phyloP scores from a whole-genome alignment of 2,329 filamentous ascomycete species.

The Fusarium praegraminearum region DNA sequence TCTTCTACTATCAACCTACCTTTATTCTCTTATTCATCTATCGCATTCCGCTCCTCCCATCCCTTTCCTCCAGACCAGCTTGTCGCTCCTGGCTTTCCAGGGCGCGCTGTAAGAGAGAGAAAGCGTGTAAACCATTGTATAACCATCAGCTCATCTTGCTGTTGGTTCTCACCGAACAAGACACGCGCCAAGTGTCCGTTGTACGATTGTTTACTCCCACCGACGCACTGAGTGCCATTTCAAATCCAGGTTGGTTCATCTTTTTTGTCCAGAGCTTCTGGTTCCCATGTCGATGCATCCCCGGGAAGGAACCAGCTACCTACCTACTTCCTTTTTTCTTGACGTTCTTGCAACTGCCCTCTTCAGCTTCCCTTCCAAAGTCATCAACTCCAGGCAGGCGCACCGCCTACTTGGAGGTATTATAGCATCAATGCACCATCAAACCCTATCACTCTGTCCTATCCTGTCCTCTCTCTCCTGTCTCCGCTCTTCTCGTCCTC shows the following conservation, averaged over 20 bases:
- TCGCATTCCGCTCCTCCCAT: constrained; percentile 31
- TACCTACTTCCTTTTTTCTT: constrained; percentile 7
- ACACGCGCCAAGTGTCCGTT: constrained; percentile 29
- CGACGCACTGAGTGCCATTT: constrained; percentile 23
- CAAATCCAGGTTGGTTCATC: constrained; percentile 43
- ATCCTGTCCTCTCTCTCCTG: constrained; percentile 9
- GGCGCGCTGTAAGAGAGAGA: constrained; percentile 47
- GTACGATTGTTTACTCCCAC: constrained; percentile 36
- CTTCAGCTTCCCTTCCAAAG: constrained; percentile 7
- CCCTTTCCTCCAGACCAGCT: constrained; percentile 40
- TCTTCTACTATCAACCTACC: constrained; percentile 13
- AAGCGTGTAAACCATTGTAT: constrained; percentile 34
- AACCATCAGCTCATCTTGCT: neutral
- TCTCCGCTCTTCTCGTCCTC: constrained; percentile 13
- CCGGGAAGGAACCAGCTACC: constrained; percentile 16
- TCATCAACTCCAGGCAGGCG: constrained; percentile 11
- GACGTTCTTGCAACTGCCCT: constrained; percentile 21
- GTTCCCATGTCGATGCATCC: constrained; percentile 10
- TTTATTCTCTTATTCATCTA: constrained; percentile 13
- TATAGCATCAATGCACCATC: constrained; percentile 17
- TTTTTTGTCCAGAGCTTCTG: constrained; percentile 36
- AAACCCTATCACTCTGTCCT: constrained; percentile 12
- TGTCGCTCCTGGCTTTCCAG: constrained; percentile 48
- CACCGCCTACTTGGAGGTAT: constrained; percentile 5
- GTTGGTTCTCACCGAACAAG: constrained; percentile 2